Base-by-base conservation (phyloP, 768 basidiomycete species). In the Termitomyces bulborhizus region DNA sequence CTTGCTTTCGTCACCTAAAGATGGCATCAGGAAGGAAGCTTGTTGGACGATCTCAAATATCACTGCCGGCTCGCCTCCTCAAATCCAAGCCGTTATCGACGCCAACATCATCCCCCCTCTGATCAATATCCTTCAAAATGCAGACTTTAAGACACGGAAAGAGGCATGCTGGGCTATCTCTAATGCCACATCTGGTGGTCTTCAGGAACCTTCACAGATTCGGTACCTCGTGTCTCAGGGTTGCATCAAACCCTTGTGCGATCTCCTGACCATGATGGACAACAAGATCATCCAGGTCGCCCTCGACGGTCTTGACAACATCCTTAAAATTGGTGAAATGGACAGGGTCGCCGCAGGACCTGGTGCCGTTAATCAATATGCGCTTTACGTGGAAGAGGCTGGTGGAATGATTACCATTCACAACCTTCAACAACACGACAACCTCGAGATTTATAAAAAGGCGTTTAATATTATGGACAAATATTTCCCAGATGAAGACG, bases 11-110 rank as follows among this genome's bases (percentile, higher is more conserved):
- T 98, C 95, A 24, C 92, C 95, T 29, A 99, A 99, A 76, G 97
- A 99, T 61, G 97, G 95, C 46, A 99, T 99, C 66, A 83, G 96
- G 65, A 99, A 99, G 77, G 96, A 99, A 72, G 96, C 97, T 26
- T 99, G 97, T 75, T 99, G 97, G 97, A 99, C 97, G 16, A 98
- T 99, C 66, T 97, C 93, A 46, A 99, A 99, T 73, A 82, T 99
- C 68, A 99, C 97, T 46, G 97, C 97, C 37, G 97, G 97, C 45
- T 93, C 90, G 46, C 93, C 97, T 24, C 87, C 88, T 63, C 97
- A 99, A 74, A 99, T 99, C 64, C 96, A 98, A 71, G 78, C 92
- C 51, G 88, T 98, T 65, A 93, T 99, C 61, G 97, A 99, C 63
- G 97, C 97, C 68, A 94, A 98, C 66, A 94, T 99, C 66, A 86